These are phyloP conservation scores for Eremothecium coryli DNA, from an alignment of 1,139 yeast genomes.

Conservation along the genomic window DNA sequence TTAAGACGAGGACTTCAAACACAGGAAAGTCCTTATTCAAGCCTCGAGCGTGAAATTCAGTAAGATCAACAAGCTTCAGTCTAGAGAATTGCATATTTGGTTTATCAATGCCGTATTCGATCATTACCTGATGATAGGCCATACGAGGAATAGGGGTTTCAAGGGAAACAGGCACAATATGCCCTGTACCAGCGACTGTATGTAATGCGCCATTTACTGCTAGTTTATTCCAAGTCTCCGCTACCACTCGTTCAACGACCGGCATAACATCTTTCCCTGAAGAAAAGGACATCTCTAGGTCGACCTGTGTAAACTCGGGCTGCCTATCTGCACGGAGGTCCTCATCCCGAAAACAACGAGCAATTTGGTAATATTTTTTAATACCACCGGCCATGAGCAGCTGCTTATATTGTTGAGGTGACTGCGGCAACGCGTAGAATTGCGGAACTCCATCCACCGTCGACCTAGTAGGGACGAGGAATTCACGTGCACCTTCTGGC, in stretches of 20 bases:
- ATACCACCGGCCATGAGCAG: slow-evolving; percentile 91
- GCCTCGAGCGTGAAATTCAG: slow-evolving; percentile 34
- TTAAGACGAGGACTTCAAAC: slow-evolving; percentile 62
- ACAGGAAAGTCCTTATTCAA: slow-evolving; percentile 41
- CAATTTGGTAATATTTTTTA: slow-evolving; percentile 76
- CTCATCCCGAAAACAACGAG: slow-evolving; percentile 91
- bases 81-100: slow-evolving; percentile 71
- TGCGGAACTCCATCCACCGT: slow-evolving; percentile 29
- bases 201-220: slow-evolving; percentile 14
- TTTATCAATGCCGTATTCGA: slow-evolving; percentile 80
- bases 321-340: slow-evolving; percentile 92
- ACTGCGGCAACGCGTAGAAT: slow-evolving; percentile 89
- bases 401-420: slow-evolving; percentile 97
- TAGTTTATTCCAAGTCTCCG: slow-evolving; percentile 44
- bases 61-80: slow-evolving; percentile 43
- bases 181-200: slow-evolving; percentile 22
- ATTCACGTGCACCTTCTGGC: slow-evolving; percentile 97
- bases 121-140: slow-evolving; percentile 60
- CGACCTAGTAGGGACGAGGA: slow-evolving; percentile 77
- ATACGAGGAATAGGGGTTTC: slow-evolving; percentile 37
- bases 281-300: slow-evolving; percentile 86
- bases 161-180: slow-evolving; percentile 22
- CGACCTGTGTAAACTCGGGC: slow-evolving; percentile 95
- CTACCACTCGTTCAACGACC: slow-evolving; percentile 53
- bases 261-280: slow-evolving; percentile 55